phyloP scores from a whole-genome alignment of 2,329 filamentous ascomycete genomes.

The Blastomyces silverae region DNA sequence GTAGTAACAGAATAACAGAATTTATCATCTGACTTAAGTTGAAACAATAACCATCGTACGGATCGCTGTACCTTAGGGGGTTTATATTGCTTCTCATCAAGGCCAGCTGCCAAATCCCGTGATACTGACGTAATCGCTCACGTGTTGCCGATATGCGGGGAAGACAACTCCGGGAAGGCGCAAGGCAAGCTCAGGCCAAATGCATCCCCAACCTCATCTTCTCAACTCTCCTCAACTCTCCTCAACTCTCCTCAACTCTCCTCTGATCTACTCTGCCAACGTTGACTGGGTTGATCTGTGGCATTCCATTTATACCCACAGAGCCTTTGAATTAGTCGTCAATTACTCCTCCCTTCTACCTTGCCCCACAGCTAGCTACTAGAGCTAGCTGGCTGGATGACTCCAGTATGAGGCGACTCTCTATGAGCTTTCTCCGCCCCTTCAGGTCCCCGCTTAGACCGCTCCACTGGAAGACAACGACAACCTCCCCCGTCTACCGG shows the following conservation, averaged over 20 bases:
- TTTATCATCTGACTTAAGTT: too few species aligned
- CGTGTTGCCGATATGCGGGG: not conserved
- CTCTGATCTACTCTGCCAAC: not conserved
- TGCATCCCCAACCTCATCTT: not conserved
- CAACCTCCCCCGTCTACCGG: slow-evolving; percentile 27
- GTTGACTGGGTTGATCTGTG: not conserved
- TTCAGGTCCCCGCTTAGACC: slow-evolving; percentile 21
- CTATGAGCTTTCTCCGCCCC: slow-evolving; percentile 12
- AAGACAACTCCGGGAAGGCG: not conserved
- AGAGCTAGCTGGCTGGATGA: not conserved
- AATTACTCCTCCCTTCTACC: not conserved
- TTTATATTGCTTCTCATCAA: too few species aligned
- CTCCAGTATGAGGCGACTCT: slow-evolving; percentile 1
- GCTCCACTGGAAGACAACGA: slow-evolving; percentile 38
- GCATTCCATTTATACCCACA: not conserved
- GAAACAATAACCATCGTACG: too few species aligned
- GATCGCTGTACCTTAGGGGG: too few species aligned
- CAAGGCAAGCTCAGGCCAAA: not conserved
- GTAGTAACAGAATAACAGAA: too few species aligned
- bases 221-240: too few species aligned
- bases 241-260: not conserved
- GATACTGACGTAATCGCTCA: slow-evolving; percentile 5
- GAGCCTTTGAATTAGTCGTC: not conserved
- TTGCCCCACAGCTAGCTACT: too few species aligned
- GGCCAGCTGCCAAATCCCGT: too few species aligned